Base-by-base conservation (phyloP, 495 filamentous ascomycete species). In the Pyronema domesticum region DNA sequence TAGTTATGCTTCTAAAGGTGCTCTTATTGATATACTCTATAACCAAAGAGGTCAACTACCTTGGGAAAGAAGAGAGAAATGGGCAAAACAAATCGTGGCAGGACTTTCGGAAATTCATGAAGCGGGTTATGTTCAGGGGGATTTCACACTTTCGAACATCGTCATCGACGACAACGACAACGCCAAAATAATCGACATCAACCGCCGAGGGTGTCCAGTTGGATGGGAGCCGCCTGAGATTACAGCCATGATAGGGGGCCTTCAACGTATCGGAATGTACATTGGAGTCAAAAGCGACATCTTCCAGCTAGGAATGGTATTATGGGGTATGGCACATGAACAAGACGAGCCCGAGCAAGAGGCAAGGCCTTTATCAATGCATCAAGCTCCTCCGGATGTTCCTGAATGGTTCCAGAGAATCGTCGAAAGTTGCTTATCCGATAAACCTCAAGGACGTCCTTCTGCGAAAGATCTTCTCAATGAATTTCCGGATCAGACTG, bases 161-260 rank as follows among this genome's bases (percentile, higher is more conserved):
- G 91, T 98, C 57, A 83, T 98, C 60, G 85, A 96, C 63, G 74
- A 73, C 1, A 65, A 84, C 37, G 79, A 88, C 67, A 76, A 95
- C 62, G 93, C 91, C 11, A 85, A 89, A 58, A 96, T 98, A 57
- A 98, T 98, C 67, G 91, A 98, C 69, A 96, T 98, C 74, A 98
- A 98, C 68, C 77, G 91, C 33, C 74, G 91, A 58, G 91, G 91
- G 11, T 98, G 91, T 59, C 91, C 91, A 0, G 86, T 96, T 1
- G 91, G 89, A 36, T 98, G 91, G 91, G 91, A 98, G 62, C 89
- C 93, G 3, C 93, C 93, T 0, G 91, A 98, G 68, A 84, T 94
- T 42, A 80, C 80, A 7, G 76, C 77, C 0, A 79, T 95, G 60
- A 93, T 98, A 55, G 80, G 89, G 51, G 89, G 82, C 69, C 86